Percentiles rank a stretch among this genome's conserved stretches.
Conservation (phyloP, 2,329 filamentous ascomycete genomes). For the Claviceps cyperi region DNA sequence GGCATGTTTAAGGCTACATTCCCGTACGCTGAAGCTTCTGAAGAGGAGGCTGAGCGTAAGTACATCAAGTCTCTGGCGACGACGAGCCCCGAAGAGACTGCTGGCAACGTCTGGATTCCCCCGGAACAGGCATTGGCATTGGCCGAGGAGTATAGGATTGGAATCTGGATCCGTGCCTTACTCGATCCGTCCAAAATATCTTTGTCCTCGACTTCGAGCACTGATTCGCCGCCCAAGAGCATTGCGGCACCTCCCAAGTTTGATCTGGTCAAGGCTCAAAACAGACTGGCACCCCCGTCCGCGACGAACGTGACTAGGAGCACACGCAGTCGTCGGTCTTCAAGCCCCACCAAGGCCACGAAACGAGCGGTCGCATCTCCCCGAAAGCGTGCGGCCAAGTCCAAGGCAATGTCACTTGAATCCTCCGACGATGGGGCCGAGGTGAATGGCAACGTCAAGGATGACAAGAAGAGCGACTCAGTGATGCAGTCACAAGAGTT, state of each 20-base stretch:
- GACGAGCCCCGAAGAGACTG: slow-evolving; percentile 82
- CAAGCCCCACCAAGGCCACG: slow-evolving; percentile 38
- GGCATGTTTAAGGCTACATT: slow-evolving; percentile 91
- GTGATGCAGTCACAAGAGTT: slow-evolving; percentile 34
- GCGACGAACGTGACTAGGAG: slow-evolving; percentile 29
- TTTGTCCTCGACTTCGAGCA: slow-evolving; percentile 38
- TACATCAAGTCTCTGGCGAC: slow-evolving; percentile 73
- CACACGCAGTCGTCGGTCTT: slow-evolving; percentile 39
- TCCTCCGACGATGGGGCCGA: slow-evolving; percentile 13
- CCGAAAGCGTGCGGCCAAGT: slow-evolving; percentile 36
- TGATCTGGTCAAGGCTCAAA: slow-evolving; percentile 35
- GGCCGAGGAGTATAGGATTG: slow-evolving; percentile 75
- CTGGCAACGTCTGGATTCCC: slow-evolving; percentile 92
- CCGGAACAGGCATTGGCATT: slow-evolving; percentile 68
- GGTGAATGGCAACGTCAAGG: slow-evolving; percentile 17
- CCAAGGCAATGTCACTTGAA: slow-evolving; percentile 26
- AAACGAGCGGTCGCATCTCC: slow-evolving; percentile 37
- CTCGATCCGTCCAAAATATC: slow-evolving; percentile 74
- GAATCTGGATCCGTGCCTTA: slow-evolving; percentile 80
- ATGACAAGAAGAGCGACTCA: slow-evolving; percentile 18
- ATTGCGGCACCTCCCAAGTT: slow-evolving; percentile 76
- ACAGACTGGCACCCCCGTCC: slow-evolving; percentile 33
- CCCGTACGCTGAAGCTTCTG: slow-evolving; percentile 56
- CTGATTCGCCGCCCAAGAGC: slow-evolving; percentile 55
- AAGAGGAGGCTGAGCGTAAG: slow-evolving; percentile 63